Evolutionary conservation across 2,329 filamentous ascomycete species (phyloP).

Genomic region (Sporothrix inflata): DNA sequence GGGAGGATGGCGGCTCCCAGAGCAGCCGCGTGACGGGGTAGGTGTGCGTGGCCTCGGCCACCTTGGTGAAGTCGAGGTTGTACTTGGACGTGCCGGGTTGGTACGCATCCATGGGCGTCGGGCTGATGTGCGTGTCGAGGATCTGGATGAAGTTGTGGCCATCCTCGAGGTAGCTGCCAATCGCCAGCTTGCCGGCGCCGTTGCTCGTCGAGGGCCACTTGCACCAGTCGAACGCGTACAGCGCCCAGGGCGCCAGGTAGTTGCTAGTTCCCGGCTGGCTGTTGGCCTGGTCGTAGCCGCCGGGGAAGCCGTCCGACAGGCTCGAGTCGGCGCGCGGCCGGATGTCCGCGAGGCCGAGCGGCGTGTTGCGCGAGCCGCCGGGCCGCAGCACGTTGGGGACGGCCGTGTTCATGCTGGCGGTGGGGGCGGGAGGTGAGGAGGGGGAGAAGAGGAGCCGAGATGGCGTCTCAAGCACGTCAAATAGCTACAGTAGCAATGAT

Average conservation of each 20-base stretch:
- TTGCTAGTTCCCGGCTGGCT: slow-evolving; percentile 78
- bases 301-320: slow-evolving; percentile 71
- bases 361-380: slow-evolving; percentile 74
- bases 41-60: slow-evolving; percentile 95
- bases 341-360: slow-evolving; percentile 89
- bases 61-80: slow-evolving; percentile 85
- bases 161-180: slow-evolving; percentile 96
- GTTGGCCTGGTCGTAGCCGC: slow-evolving; percentile 69
- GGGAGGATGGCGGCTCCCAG: slow-evolving; percentile 93
- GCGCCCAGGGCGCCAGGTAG: slow-evolving; percentile 90
- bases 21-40: slow-evolving; percentile 94
- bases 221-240: slow-evolving; percentile 98
- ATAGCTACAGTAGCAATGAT: not conserved
- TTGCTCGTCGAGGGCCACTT: slow-evolving; percentile 87
- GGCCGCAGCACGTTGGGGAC: slow-evolving; percentile 64
- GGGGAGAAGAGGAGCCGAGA: not conserved
- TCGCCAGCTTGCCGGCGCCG: slow-evolving; percentile 86
- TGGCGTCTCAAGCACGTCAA: not conserved
- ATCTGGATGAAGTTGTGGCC: slow-evolving; percentile 99
- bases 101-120: slow-evolving; percentile 70
- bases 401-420: slow-evolving; percentile 40
- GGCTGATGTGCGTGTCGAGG: slow-evolving; percentile 79
- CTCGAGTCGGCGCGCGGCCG: slow-evolving; percentile 81
- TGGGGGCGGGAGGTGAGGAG: not conserved
- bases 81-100: slow-evolving; percentile 71